These are phyloP conservation scores for Calocybe cyanea DNA, from an alignment of 768 basidiomycete genomes.

Conservation along the genomic window DNA sequence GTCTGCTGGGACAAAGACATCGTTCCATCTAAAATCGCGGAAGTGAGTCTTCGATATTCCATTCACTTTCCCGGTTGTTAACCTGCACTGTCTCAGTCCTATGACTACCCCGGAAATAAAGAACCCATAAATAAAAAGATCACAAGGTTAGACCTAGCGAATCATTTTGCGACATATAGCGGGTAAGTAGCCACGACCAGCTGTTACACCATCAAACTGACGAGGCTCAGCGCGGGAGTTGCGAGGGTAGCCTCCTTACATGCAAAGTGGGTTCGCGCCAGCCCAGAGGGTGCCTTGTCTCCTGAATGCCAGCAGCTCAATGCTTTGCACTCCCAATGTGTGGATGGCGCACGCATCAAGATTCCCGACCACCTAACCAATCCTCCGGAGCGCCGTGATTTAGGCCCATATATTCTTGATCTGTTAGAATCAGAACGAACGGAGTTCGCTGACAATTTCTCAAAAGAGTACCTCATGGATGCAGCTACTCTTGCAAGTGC, in stretches of 20 bases:
- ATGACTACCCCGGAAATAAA: conserved; percentile 64
- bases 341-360: conserved; percentile 60
- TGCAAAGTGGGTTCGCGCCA: conserved; percentile 54
- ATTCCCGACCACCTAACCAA: conserved; percentile 54
- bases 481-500: conserved; percentile 21
- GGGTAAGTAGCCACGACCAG: conserved; percentile 33
- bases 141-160: conserved; percentile 53
- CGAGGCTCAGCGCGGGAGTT: conserved; percentile 44
- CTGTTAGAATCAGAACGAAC: conserved; percentile 43
- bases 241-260: conserved; percentile 56
- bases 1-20: conserved; percentile 69
- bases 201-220: conserved; percentile 2
- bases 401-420: conserved; percentile 46
- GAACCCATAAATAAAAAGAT: conserved; percentile 46
- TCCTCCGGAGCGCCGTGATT: conserved; percentile 41
- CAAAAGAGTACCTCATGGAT: conserved; percentile 21
- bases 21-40: conserved; percentile 49
- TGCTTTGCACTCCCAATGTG: conserved; percentile 65
- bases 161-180: conserved; percentile 65
- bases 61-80: background rate
- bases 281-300: conserved; percentile 54
- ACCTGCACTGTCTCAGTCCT: conserved; percentile 37
- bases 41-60: conserved; percentile 32
- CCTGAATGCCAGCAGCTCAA: conserved; percentile 69
- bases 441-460: conserved; percentile 42